A percentile compares a stretch with the other conserved stretches of the same genome.
phyloP scores from a whole-genome alignment of 2,329 filamentous ascomycete species.

The Chaetomium strumarium region DNA sequence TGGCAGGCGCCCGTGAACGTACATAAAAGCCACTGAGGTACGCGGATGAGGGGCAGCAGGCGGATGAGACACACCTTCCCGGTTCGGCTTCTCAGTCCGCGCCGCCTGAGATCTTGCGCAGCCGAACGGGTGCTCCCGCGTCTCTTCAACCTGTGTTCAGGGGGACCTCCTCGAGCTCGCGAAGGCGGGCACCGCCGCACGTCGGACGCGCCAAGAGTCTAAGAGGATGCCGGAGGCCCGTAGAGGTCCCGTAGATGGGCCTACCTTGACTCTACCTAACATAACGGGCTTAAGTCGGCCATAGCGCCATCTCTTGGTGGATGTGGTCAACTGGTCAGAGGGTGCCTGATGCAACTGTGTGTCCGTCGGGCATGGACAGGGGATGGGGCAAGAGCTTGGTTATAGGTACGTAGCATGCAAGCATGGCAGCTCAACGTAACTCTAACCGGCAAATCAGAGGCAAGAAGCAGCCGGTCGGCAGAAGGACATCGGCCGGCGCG shows the following conservation, averaged over 20 bases:
- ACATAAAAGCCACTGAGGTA: conserved; percentile 2
- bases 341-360: neutral
- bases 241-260: neutral
- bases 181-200: conserved; percentile 10
- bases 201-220: conserved; percentile 14
- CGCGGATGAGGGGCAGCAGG: conserved; percentile 8
- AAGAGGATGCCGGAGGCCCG: neutral
- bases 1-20: conserved; percentile 2
- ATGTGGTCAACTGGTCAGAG: neutral
- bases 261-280: conserved; percentile 8
- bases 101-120: conserved; percentile 1
- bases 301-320: conserved; percentile 1
- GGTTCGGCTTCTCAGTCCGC: conserved; percentile 18
- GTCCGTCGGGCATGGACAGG: neutral
- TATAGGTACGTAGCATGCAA: too few relatives aligned
- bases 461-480: too few relatives aligned
- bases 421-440: too few relatives aligned
- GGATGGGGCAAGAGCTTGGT: neutral
- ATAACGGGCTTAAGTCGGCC: conserved; percentile 7
- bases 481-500: too few relatives aligned
- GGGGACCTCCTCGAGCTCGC: conserved; percentile 15
- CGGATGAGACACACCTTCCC: conserved; percentile 22
- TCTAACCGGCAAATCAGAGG: too few relatives aligned
- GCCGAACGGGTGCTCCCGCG: conserved; percentile 20
- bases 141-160: neutral